phyloP scores from a whole-genome alignment of 805 yeast species.

The Saturnispora besseyi region DNA sequence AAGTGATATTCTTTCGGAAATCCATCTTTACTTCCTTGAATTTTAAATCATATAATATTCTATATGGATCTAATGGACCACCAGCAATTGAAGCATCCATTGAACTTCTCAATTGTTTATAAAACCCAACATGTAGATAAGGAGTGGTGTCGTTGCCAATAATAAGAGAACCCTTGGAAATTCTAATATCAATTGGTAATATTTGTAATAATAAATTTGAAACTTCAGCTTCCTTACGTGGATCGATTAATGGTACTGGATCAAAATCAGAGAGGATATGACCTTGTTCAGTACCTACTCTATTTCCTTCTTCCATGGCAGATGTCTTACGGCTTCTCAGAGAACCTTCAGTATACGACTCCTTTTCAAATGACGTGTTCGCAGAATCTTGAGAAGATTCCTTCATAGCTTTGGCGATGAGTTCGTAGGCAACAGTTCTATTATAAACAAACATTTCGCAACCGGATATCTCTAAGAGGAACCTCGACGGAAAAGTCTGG shows the following conservation, averaged over 20 bases:
- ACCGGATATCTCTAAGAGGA: constrained; percentile 58
- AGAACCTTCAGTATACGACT: background rate
- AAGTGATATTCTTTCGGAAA: constrained; percentile 65
- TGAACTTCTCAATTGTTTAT: constrained; percentile 42
- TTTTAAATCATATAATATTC: constrained; percentile 35
- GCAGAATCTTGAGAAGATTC: constrained; percentile 1
- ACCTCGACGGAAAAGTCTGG: constrained; percentile 44
- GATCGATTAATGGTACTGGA: background rate
- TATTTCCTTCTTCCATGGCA: background rate
- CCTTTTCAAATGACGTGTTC: background rate
- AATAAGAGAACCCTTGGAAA: constrained; percentile 63
- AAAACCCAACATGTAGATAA: constrained; percentile 57
- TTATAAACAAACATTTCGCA: constrained; percentile 78
- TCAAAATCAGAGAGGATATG: background rate
- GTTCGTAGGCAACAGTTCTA: constrained; percentile 66
- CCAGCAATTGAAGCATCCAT: constrained; percentile 47
- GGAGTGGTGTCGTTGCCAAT: constrained; percentile 77
- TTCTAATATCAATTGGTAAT: constrained; percentile 55
- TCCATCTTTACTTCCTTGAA: constrained; percentile 48
- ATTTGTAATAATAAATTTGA: constrained; percentile 18
- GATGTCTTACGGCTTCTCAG: background rate
- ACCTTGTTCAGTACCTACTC: background rate
- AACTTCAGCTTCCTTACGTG: background rate
- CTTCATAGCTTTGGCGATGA: constrained; percentile 9
- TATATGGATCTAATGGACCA: constrained; percentile 45